Percentiles rank a stretch among this genome's conserved stretches.
Conservation (phyloP, 495 filamentous ascomycete genomes). For the Aspergillus carlsbadensis region DNA sequence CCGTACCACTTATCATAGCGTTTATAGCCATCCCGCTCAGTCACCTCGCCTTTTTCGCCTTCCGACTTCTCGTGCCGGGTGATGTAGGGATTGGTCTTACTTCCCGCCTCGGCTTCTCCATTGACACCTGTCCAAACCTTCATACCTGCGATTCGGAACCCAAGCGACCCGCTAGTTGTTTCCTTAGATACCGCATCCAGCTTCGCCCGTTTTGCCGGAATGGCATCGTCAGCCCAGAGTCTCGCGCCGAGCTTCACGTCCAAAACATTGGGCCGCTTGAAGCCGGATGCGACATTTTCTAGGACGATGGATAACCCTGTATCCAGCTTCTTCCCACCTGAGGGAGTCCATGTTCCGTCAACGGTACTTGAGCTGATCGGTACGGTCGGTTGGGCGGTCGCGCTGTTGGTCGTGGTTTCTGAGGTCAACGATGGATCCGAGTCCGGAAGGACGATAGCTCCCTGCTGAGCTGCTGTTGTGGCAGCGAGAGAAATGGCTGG, state of each 20-base stretch:
- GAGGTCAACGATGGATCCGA: conserved; percentile 29
- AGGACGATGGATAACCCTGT: conserved; percentile 82
- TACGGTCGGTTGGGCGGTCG: conserved; percentile 4
- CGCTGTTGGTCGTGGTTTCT: conserved; percentile 16
- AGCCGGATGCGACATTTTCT: conserved; percentile 81
- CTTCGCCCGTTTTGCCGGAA: conserved; percentile 68
- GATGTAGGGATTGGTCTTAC: conserved; percentile 40
- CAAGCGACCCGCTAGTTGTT: conserved; percentile 78
- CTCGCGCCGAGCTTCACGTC: conserved; percentile 88
- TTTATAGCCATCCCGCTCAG: conserved; percentile 58
- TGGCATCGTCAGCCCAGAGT: conserved; percentile 84
- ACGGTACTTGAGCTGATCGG: conserved; percentile 6
- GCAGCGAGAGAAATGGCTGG: conserved; percentile 46
- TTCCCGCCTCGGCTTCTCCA: conserved; percentile 41
- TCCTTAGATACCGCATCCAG: conserved; percentile 76
- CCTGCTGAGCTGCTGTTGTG: conserved; percentile 42
- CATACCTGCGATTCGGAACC: conserved; percentile 93
- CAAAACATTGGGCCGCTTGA: conserved; percentile 84
- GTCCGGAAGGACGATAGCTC: conserved; percentile 39
- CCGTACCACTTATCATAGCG: conserved; percentile 90
- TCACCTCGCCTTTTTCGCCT: conserved; percentile 36
- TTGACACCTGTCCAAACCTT: conserved; percentile 74
- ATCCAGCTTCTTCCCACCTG: conserved; percentile 56
- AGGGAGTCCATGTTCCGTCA: conserved; percentile 45
- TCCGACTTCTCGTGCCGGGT: conserved; percentile 40